Evolutionary conservation across 805 yeast species (phyloP), one percentile per base, ranked within the genome.

Genomic region (Metschnikowia dekortorum): DNA sequence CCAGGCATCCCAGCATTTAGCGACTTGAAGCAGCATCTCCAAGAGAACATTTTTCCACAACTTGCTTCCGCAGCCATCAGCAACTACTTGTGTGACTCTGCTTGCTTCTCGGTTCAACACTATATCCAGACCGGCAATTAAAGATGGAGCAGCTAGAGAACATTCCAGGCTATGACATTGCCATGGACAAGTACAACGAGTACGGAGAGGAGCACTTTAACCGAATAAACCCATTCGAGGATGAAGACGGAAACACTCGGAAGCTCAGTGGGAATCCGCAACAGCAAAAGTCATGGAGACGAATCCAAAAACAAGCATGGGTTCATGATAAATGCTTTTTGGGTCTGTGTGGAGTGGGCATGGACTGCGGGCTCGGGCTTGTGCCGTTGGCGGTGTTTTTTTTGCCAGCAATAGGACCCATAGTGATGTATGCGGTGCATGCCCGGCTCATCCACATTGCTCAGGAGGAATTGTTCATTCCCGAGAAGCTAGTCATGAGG

Each of bases 391-490:
- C 84, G 37, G 77, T 85, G 1, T 68, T 89, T 8, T 48, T 69
- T 8, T 49, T 92, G 8, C 98, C 98, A 0, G 85, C 80, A 0
- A 66, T 92, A n/a, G 98, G 98, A 0, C 96, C 97, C 0, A 55
- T 83, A 3, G 60, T 83, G 48, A 88, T 89, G 90, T 92, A 85
- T 65, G 83, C 79, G 2, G 76, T 89, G 36, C 96, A 91, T 64
- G 78, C 83, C 3, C 75, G 90, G 52, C 65, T 91, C 53, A 75
- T 89, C 29, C 69, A 73, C 28, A 64, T 79, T 50, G 94, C 92
- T 0, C 78, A 81, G 48, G 73, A 78, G 18, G 70, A 74, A 44
- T 75, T 84, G 45, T 67, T 79, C 9, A 56, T 88, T 9, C 95
- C 96, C 4, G 62, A 66, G 1, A 76, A 73, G 26, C 61, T 86